Base-by-base conservation (phyloP, 2,329 filamentous ascomycete genomes). In the Herpotrichia juniperi region DNA sequence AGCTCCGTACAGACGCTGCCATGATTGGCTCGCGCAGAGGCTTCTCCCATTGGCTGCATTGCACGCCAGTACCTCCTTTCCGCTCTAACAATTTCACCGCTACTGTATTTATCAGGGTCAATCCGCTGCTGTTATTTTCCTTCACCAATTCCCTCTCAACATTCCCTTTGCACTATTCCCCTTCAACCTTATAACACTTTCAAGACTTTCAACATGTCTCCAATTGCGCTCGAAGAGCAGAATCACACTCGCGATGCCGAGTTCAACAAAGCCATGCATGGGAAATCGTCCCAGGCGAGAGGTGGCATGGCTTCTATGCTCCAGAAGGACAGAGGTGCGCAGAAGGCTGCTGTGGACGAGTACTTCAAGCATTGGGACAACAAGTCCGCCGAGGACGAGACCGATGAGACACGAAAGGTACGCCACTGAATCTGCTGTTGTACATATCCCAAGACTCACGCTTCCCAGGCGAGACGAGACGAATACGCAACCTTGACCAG, bases 301-400 rank as follows among this genome's bases (percentile, higher is more conserved):
- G 90, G 88, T 69, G 90, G 91, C 62, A 84, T 97, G 66, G 79
- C 85, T 64, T 90, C 93, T 67, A 93, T 97, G 87, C 81, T 96
- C 69, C 81, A 82, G 73, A 99, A 99, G 81, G 88, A 94, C 74
- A 79, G 82, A 69, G 79, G 80, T 25, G 91, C 91, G 7, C 90
- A 96, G 71, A 85, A 91, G 73, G 87, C 88, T 46, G 91, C 91
- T 42, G 84, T 93, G 24, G 90, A 94, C 70, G 90, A 96, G 74
- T 96, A 96, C 79, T 96, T 96, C 81, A 96, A 96, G 83, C 92
- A 96, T 74, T 96, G 90, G 90, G 91, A 96, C 76, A 89, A 93
- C 80, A 92, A 96, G 78, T 77, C 79, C 40, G 89, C 81, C 42
- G 86, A 83, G 57, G 83, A 87, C 35, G 94, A 99, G 83, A 97